Evolutionary conservation across 805 yeast genomes (phyloP).

Genomic region (Wickerhamomyces alni): DNA sequence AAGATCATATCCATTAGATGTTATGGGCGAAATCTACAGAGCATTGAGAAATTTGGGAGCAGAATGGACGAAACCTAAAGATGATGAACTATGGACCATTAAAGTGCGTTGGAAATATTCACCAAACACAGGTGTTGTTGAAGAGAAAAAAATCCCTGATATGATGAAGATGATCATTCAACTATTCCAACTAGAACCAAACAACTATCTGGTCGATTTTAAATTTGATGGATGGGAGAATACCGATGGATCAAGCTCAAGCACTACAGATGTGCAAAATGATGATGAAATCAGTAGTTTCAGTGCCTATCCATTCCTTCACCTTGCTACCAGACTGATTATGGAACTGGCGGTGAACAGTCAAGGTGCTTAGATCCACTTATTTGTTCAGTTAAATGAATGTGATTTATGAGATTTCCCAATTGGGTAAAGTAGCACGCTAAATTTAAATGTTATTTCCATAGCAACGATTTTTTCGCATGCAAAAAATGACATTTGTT

Average conservation of each 20-base stretch:
- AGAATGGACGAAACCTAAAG: conserved; percentile 94
- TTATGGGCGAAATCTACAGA: conserved; percentile 96
- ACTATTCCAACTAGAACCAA: conserved; percentile 90
- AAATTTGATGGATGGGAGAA: conserved; percentile 97
- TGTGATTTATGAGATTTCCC: not conserved
- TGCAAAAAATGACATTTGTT: not conserved
- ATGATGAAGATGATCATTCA: conserved; percentile 96
- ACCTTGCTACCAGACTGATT: conserved; percentile 83
- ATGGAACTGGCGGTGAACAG: conserved; percentile 97
- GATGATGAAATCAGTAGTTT: conserved; percentile 83
- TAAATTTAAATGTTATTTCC: too few species aligned
- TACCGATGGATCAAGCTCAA: conserved; percentile 28
- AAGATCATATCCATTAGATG: conserved; percentile 93
- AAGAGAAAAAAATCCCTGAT: conserved; percentile 45
- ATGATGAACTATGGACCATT: conserved; percentile 94
- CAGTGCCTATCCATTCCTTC: conserved; percentile 92
- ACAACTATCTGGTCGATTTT: conserved; percentile 92
- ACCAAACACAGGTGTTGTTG: conserved; percentile 26
- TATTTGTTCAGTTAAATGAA: too few species aligned
- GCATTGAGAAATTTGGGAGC: conserved; percentile 93
- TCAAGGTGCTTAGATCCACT: conserved; percentile 36
- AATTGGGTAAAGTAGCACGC: not conserved
- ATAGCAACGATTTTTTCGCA: not conserved
- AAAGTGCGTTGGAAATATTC: conserved; percentile 89
- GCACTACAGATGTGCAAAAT: conserved; percentile 26